A percentile compares a stretch with the other conserved stretches of the same genome.
Evolutionary conservation across 331 rosid species (phyloP).

Genomic region (Quercus phellos): DNA sequence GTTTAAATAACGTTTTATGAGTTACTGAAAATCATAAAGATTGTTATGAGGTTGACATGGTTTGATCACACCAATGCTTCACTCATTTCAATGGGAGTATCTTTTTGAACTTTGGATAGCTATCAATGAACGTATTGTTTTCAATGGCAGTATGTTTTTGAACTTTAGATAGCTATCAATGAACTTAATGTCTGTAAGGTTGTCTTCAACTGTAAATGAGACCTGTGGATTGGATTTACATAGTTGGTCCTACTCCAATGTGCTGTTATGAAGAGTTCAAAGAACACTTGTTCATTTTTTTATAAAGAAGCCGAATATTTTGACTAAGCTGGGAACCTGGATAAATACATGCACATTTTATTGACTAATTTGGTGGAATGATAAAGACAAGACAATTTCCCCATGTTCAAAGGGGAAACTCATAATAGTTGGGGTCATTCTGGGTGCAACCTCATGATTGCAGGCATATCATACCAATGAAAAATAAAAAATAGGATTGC

Average conservation of each 20-base stretch:
- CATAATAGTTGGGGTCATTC: not conserved
- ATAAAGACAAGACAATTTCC: not conserved
- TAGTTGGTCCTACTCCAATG: not conserved
- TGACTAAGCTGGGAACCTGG: not conserved
- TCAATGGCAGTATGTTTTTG: not conserved
- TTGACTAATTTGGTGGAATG: not conserved
- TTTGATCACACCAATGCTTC: not conserved
- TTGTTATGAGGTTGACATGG: not conserved
- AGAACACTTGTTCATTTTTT: not conserved
- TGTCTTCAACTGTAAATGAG: not conserved
- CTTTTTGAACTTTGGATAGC: not conserved
- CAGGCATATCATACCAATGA: not conserved
- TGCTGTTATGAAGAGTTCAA: not conserved
- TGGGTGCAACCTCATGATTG: not conserved
- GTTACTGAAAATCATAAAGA: not conserved
- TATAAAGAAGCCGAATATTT: not conserved
- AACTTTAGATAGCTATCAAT: not conserved
- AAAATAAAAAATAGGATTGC: not conserved
- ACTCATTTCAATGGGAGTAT: not conserved
- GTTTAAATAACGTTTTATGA: not conserved
- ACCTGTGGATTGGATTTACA: not conserved
- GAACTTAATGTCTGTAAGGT: not conserved
- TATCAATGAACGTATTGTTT: not conserved
- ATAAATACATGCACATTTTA: not conserved
- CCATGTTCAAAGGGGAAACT: not conserved